Evolutionary conservation across 495 filamentous ascomycete species (phyloP), one percentile per base, ranked within the genome.

Genomic region (Pseudomonodictys pantanalensis): DNA sequence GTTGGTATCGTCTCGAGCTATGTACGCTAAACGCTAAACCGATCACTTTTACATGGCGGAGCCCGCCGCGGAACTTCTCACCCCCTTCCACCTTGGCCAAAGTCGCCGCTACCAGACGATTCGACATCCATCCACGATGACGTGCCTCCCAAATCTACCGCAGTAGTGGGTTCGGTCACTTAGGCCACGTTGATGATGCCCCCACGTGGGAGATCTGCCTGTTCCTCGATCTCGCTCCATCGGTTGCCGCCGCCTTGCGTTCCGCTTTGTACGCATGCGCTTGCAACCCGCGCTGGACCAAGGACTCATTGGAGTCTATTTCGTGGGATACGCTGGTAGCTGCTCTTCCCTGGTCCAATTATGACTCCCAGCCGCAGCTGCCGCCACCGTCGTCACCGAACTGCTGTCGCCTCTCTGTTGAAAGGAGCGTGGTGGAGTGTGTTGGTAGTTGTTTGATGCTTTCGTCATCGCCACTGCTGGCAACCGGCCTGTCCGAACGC

Each of bases 151-250:
- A n/a, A n/a, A n/a, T n/a, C n/a, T n/a, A n/a, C n/a, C n/a, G n/a
- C n/a, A n/a, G n/a, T n/a, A n/a, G n/a, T n/a, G n/a, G n/a, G n/a
- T n/a, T n/a, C n/a, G n/a, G n/a, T n/a, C 11, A 29, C 38, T 43
- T 57, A 25, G 23, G 42, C 42, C 42, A 46, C 25, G 29, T 23
- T 4, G 22, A 42, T n/a, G 8, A 38, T n/a, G 15, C 24, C 51
- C 50, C 50, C 30, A 53, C 50, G 50, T 26, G 23, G 50, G 17
- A 7, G n/a, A n/a, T n/a, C n/a, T n/a, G n/a, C n/a, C n/a, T n/a
- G n/a, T n/a, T n/a, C n/a, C n/a, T n/a, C n/a, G n/a, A n/a, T n/a
- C n/a, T n/a, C n/a, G n/a, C n/a, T n/a, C n/a, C n/a, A n/a, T n/a
- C n/a, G n/a, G n/a, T n/a, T n/a, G n/a, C n/a, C n/a, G 46, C 10